phyloP scores from a whole-genome alignment of 805 yeast species.

The Metahyphopichia silvanorum region DNA sequence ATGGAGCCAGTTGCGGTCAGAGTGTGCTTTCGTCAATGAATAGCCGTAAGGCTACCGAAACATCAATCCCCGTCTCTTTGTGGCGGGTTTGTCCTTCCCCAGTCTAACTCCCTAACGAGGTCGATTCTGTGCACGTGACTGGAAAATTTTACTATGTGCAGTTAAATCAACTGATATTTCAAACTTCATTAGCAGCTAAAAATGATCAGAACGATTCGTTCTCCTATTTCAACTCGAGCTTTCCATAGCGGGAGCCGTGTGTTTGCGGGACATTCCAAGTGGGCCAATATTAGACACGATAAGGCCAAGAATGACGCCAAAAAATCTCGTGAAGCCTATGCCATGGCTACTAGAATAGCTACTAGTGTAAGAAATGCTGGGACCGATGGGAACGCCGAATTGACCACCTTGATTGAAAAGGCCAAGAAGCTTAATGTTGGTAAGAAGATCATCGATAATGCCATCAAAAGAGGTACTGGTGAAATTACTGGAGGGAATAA shows the following conservation, averaged over 20 bases:
- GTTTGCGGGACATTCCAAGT: conserved; percentile 85
- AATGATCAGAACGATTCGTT: too few relatives aligned
- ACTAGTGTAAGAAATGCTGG: conserved; percentile 73
- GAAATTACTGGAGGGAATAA: conserved; percentile 47
- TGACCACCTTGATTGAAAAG: conserved; percentile 70
- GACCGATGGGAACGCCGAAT: conserved; percentile 59
- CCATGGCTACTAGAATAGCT: conserved; percentile 69
- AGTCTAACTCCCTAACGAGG: too few relatives aligned
- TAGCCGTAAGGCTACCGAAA: too few relatives aligned
- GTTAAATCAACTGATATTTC: too few relatives aligned
- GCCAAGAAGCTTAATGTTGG: conserved; percentile 77
- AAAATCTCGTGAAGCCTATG: conserved; percentile 64
- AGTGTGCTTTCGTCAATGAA: too few relatives aligned
- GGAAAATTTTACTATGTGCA: too few relatives aligned
- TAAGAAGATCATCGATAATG: conserved; percentile 82
- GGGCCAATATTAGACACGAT: conserved; percentile 94
- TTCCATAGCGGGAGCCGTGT: conserved; percentile 13
- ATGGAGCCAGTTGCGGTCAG: too few relatives aligned
- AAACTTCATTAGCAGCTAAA: too few relatives aligned
- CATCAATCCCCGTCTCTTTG: too few relatives aligned
- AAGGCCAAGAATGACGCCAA: conserved; percentile 90
- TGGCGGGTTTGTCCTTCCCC: too few relatives aligned
- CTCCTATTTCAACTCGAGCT: neutral
- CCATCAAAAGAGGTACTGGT: conserved; percentile 82
- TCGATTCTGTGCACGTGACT: too few relatives aligned